A percentile compares a stretch with the other conserved stretches of the same genome.
These are phyloP conservation scores for Pyrus bretschneideri DNA, from an alignment of 306 rosid species.

Conservation along the genomic window DNA sequence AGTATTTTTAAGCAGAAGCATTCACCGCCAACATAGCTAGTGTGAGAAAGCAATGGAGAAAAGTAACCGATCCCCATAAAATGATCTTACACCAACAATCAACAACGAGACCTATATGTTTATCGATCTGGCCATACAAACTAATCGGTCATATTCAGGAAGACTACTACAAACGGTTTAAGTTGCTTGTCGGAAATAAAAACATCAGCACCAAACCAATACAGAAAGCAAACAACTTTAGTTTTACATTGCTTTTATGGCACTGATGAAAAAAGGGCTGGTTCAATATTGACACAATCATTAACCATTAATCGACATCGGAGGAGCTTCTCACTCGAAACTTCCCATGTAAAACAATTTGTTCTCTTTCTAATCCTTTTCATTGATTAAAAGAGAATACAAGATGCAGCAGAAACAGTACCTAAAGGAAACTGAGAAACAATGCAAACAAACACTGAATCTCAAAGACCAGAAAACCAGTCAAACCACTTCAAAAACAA, in stretches of 20 bases:
- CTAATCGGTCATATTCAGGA: background rate
- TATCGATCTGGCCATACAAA: background rate
- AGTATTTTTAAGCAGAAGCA: slow-evolving; percentile 1
- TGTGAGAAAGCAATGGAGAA: background rate
- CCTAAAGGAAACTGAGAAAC: background rate
- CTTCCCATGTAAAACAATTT: background rate
- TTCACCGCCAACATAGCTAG: background rate
- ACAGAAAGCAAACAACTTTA: background rate
- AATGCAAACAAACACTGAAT: background rate
- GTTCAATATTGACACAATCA: background rate
- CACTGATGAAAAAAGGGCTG: background rate
- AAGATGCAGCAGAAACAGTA: background rate
- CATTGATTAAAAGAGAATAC: background rate
- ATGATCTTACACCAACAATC: background rate
- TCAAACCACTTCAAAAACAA: background rate
- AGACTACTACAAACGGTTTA: background rate
- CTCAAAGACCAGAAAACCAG: background rate
- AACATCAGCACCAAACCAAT: background rate
- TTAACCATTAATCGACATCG: background rate
- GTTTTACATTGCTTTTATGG: background rate
- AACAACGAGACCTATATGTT: background rate
- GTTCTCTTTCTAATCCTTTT: background rate
- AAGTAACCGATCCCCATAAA: background rate
- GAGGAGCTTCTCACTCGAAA: background rate
- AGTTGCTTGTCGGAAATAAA: background rate